A percentile compares a stretch with the other conserved stretches of the same genome.
phyloP scores from a whole-genome alignment of 2,329 filamentous ascomycete genomes.

The Aureobasidium melanogenum region DNA sequence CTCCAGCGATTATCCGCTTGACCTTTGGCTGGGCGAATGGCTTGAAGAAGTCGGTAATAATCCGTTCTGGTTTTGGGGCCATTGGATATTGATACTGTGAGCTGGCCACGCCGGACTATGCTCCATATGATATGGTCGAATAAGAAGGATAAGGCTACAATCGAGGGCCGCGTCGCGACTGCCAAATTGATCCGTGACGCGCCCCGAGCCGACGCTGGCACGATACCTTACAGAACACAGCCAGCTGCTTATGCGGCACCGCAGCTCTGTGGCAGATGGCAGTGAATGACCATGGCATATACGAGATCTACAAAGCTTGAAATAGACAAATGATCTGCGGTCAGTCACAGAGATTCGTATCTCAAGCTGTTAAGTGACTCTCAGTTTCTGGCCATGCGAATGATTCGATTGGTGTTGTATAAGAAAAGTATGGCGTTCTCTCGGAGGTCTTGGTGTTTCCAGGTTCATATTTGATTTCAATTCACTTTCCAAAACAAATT shows the following conservation, averaged over 20 bases:
- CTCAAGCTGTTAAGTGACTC: background rate
- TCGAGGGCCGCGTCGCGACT: background rate
- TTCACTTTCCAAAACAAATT: background rate
- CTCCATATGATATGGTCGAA: background rate
- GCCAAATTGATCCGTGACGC: conserved; percentile 2
- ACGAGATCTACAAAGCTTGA: background rate
- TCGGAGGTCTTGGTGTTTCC: background rate
- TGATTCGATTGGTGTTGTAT: background rate
- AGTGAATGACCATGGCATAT: background rate
- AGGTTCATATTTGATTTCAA: background rate
- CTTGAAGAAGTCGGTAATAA: conserved; percentile 40
- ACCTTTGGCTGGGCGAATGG: conserved; percentile 25
- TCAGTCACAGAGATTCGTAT: background rate
- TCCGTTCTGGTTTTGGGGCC: background rate
- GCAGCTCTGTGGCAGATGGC: background rate
- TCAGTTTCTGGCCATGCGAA: background rate
- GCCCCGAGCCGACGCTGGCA: background rate
- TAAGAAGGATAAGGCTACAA: background rate
- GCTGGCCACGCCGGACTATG: background rate
- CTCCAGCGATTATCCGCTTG: conserved; percentile 9
- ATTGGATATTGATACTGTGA: background rate
- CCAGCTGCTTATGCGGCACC: too few relatives aligned
- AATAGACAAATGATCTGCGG: too few relatives aligned
- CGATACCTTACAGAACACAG: background rate
- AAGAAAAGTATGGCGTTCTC: background rate